Evolutionary conservation across 2,329 filamentous ascomycete species (phyloP), one percentile per base, ranked within the genome.

Genomic region (Zasmidium angulare): DNA sequence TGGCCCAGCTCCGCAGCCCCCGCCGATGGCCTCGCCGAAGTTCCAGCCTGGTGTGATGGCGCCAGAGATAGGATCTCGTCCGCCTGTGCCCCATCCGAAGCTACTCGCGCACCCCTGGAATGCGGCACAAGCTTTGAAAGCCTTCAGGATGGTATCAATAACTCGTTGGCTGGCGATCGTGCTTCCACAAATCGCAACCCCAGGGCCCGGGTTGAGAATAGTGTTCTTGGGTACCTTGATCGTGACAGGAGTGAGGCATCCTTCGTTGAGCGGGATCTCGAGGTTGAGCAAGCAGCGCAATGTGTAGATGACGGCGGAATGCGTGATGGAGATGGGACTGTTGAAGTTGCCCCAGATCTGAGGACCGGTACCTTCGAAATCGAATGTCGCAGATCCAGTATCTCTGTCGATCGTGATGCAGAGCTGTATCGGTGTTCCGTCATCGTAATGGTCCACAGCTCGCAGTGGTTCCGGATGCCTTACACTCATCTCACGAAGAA

Each of bases 241-340:
- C 0, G 60, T 68, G 50, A 72, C 62, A 1, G 72, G 69, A 1
- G 59, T 53, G 0, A 75, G 66, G 53, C 71, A 73, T n/a, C 72
- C 72, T 58, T 75, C 65, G 49, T 75, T 74, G 88, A 87, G 17
- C 90, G 72, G 73, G 23, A 75, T 74, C 47, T 74, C 68, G 7
- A 63, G 56, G 24, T 66, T 60, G 29, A 75, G 68, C 11, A 75
- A 68, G 20, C 64, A 68, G 19, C 72, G 69, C 0, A 75, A 64
- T 20, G 53, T 57, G 51, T 74, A 76, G 48, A 72, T 71, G 20
- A 76, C 71, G 6, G 70, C 74, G 1, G 71, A 75, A 55, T 75
- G 71, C 3, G 70, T 70, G 53, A 78, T 76, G 7, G 74, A 72
- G n/a, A 66, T 65, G 1, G 76, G 77, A 0, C 75, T 73, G 59